Base-by-base conservation (phyloP, 208 protist species). In the Acanthamoeba healyi region DNA sequence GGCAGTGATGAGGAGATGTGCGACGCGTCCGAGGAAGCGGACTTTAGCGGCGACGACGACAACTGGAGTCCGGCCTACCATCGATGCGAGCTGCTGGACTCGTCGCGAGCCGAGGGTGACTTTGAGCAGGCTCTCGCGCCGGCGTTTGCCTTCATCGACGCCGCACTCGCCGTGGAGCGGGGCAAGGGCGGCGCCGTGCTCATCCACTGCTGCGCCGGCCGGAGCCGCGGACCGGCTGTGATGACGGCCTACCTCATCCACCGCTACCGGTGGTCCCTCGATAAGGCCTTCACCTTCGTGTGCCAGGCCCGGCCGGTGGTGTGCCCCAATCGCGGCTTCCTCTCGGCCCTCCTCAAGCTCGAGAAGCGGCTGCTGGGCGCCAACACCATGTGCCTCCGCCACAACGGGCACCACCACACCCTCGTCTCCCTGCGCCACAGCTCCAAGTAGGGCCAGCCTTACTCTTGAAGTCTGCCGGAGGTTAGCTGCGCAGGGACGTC, bases 201-300 rank as follows among this genome's bases (percentile, higher is more conserved):
- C 74, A 84, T 84, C 46, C 74, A 84, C 74, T 84, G 74, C 74
- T 84, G 74, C 44, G 74, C 74, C 26, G 74, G 74, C 19, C 74
- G 74, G 12, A 84, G 74, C 74, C 74, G 74, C 44, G 74, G 44
- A 24, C 74, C 74, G 22, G 74, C 74, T 6, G 15, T 84, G 42
- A 84, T 84, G 74, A 84, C 74, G 74, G 74, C 74, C 74, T 84
- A 84, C 74, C 74, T 84, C n/a, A 84, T 84, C n/a, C 46, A 84
- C 44, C 74, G 74, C 74, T 84, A 84, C 74, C 74, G 44, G n/a
- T 84, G 74, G 74, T 38, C 74, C 6, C 74, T 84, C 0, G 74
- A 51, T 2, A 84, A 84, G 29, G 74, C 74, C 74, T 84, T 34
- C 74, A 38, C 74, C 44, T 58, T 84, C 44, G 74, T 84, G 22